Evolutionary conservation across 495 filamentous ascomycete genomes (phyloP).

Genomic region (Neurospora sp.): DNA sequence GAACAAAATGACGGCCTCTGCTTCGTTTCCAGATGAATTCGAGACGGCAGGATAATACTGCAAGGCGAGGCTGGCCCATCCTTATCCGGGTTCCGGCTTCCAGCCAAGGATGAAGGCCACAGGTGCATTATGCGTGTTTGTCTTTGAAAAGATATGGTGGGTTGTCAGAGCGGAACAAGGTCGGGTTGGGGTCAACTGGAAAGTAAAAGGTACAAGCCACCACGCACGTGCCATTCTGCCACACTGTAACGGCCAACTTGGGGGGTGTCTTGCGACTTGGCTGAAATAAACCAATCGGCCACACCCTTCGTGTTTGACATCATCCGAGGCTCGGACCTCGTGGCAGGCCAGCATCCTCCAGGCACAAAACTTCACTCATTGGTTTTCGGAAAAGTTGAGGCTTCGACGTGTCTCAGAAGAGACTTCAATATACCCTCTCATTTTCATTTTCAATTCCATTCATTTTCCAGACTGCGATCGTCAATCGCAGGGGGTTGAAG

Average conservation of each 20-base stretch:
- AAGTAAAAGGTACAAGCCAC: not conserved
- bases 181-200: not conserved
- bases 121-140: not conserved
- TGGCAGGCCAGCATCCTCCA: not conserved
- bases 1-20: conserved; percentile 14
- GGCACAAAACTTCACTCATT: not conserved
- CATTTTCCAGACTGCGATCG: not conserved
- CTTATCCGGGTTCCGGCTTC: not conserved
- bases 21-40: conserved; percentile 17
- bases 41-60: conserved; percentile 21
- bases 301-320: not conserved
- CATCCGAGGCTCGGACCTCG: not conserved
- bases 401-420: not conserved
- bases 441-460: not conserved
- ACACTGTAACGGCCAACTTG: not conserved
- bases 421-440: not conserved
- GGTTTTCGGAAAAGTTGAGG: not conserved
- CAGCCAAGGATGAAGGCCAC: not conserved
- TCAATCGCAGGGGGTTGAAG: not conserved
- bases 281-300: not conserved
- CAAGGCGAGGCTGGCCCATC: not conserved
- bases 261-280: not conserved
- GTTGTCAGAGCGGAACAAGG: not conserved
- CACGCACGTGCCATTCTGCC: not conserved
- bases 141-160: too few species aligned